Base-by-base conservation (phyloP, 257 asterid genomes). In the Asclepias syriaca region DNA sequence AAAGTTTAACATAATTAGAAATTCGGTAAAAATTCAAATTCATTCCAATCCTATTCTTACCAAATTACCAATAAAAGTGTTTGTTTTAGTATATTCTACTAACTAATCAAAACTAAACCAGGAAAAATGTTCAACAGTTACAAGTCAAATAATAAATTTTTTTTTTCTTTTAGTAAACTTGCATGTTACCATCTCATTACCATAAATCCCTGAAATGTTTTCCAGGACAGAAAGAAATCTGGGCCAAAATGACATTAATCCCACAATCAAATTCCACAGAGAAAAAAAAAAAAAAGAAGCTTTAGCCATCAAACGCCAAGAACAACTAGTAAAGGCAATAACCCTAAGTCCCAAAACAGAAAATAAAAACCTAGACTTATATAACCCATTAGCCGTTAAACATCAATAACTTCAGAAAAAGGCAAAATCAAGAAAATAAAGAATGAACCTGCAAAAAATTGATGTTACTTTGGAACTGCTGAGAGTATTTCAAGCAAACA, bases 381-480 rank as follows among this genome's bases (percentile, higher is more conserved):
- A 40, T 40, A 5, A 15, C 60, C 66, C 75, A 70, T 50, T 24
- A 69, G 19, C 27, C 3, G 15, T 32, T 32, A 3, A 19, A 0
- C 8, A 18, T 39, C 22, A 51, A 39, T 22, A 54, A 69, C 21
- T 46, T 13, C 22, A 65, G 48, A 54, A 18, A 34, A 51, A 24
- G 12, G 32, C 19, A 65, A 50, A 10, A 63, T 3, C 0, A 24
- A 46, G 6, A n/a, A 24, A 16, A 57, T 3, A 21, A 45, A 43
- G 9, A 54, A 29, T 29, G 65, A 70, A 76, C 80, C 80, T 70
- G 59, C 13, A 54, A 55, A 15, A 15, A 19, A 0, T 37, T 21
- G 43, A 13, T 12, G 71, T 24, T 22, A 53, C 29, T 24, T 10
- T 32, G 32, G 50, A 60, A 39, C 57, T 10, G 19, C 48, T 22